A percentile compares a stretch with the other conserved stretches of the same genome.
These are phyloP conservation scores for Myrica gale DNA, from an alignment of 306 rosid genomes.

Conservation along the genomic window DNA sequence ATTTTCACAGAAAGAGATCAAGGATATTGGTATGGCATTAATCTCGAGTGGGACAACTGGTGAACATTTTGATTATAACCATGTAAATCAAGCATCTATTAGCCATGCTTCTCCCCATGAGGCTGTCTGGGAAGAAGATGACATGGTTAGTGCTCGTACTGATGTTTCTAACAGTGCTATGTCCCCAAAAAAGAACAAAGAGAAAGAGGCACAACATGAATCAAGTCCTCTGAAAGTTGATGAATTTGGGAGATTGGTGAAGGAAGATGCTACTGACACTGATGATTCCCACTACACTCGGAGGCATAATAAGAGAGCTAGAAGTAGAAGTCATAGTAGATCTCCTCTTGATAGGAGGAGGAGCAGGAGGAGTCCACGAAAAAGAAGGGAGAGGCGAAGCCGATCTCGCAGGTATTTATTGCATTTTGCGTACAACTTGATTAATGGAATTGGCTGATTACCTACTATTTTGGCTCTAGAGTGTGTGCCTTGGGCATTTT, in stretches of 20 bases:
- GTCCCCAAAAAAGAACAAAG: constrained; percentile 42
- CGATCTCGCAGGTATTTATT: constrained; percentile 74
- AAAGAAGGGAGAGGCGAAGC: constrained; percentile 76
- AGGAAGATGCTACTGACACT: constrained; percentile 68
- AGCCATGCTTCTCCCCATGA: constrained; percentile 31
- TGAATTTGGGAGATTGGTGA: constrained; percentile 77
- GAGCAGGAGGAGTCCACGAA: constrained; percentile 53
- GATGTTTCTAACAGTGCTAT: constrained; percentile 32
- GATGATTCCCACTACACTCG: constrained; percentile 51
- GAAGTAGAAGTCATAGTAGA: constrained; percentile 62
- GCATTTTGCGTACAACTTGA: constrained; percentile 18
- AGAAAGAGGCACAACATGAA: constrained; percentile 40
- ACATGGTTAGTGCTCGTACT: constrained; percentile 30
- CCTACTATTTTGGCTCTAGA: constrained; percentile 16
- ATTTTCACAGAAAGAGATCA: constrained; percentile 31
- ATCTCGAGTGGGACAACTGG: constrained; percentile 30
- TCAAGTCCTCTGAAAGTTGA: constrained; percentile 56
- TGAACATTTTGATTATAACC: constrained; percentile 35
- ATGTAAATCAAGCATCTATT: constrained; percentile 36
- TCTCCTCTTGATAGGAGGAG: constrained; percentile 69
- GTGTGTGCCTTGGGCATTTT: constrained; percentile 19
- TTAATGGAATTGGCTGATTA: constrained; percentile 18
- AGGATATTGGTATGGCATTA: constrained; percentile 23
- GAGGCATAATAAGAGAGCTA: constrained; percentile 52
- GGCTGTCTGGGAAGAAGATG: constrained; percentile 40